Base-by-base conservation (phyloP, 441 rosid species). In the Jatropha podagrica region DNA sequence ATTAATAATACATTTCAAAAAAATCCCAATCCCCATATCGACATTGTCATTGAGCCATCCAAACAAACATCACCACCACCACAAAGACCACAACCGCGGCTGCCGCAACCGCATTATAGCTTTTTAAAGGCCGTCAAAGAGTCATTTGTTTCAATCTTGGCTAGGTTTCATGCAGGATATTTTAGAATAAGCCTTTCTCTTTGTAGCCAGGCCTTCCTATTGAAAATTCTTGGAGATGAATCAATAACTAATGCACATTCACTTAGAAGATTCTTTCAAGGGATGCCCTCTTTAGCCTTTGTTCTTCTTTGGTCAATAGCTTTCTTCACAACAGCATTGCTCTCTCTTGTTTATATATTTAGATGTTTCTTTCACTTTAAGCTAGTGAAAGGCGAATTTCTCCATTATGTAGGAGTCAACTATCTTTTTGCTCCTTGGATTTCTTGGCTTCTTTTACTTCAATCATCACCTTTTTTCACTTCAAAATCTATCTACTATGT, bases 181-280 rank as follows among this genome's bases (percentile, higher is more conserved):
- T 92, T 92, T 69, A 83, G 97, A 73, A 86, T 92, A 74, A 88
- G 90, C 74, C 83, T 90, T 2, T 87, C 97, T 18, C 77, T 90
- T 0, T 78, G 89, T 5, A 81, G 93, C 83, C 94, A 90, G 77
- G 92, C 94, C 66, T 71, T 92, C 2, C 61, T 90, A 0, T 90
- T 92, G 91, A 90, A 88, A 79, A 88, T 79, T 68, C 78, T 92
- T 32, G 74, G 79, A 17, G 81, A 66, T 10, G 73, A 83, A 38
- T 59, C 79, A 9, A 77, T 76, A 12, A 20, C n/a, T n/a, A 17
- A 61, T 58, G 61, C 83, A 17, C 76, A 63, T 9, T 71, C 83
- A 26, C 49, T 84, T 46, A 74, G 87, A 32, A 83, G 75, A 40
- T 26, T 77, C 27, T 76, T 80, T 56, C 81, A 69, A 74, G 49